phyloP scores from a whole-genome alignment of 169 alveolate genomes.

The Eimeria necatrix region DNA sequence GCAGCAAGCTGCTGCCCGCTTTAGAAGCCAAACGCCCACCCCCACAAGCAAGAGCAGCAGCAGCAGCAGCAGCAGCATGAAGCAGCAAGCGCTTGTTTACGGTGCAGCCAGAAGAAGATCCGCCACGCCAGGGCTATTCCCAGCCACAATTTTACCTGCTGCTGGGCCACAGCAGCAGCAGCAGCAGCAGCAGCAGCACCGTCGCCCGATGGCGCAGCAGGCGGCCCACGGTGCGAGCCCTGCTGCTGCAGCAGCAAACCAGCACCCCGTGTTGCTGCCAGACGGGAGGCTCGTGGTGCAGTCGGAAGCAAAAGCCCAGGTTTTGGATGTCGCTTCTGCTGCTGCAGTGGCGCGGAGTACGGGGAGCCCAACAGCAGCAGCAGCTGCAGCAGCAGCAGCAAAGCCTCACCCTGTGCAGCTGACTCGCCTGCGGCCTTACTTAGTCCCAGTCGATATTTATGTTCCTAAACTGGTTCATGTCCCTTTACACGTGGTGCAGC shows the following conservation, averaged over 20 bases:
- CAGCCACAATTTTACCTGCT: background rate
- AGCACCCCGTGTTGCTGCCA: background rate
- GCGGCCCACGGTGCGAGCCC: background rate
- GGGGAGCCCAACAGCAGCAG: background rate
- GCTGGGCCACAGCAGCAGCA: background rate
- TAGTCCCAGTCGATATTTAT: background rate
- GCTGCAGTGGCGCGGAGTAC: background rate
- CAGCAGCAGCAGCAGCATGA: background rate
- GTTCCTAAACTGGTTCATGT: background rate
- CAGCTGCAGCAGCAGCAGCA: constrained; percentile 1
- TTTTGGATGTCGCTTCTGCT: background rate
- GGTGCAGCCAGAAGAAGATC: background rate
- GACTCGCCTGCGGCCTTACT: background rate
- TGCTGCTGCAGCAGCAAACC: background rate
- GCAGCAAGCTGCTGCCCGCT: background rate
- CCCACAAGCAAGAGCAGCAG: background rate
- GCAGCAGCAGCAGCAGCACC: background rate
- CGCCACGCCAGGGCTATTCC: background rate
- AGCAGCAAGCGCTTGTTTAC: background rate
- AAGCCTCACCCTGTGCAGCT: background rate
- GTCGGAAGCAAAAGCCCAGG: background rate
- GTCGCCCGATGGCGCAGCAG: background rate
- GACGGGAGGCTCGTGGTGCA: background rate
- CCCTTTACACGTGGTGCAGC: background rate
- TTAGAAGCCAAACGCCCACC: background rate